A percentile compares a stretch with the other conserved stretches of the same genome.
phyloP scores from a whole-genome alignment of 352 stramenopile species.

The Elongisporangium undulatum region DNA sequence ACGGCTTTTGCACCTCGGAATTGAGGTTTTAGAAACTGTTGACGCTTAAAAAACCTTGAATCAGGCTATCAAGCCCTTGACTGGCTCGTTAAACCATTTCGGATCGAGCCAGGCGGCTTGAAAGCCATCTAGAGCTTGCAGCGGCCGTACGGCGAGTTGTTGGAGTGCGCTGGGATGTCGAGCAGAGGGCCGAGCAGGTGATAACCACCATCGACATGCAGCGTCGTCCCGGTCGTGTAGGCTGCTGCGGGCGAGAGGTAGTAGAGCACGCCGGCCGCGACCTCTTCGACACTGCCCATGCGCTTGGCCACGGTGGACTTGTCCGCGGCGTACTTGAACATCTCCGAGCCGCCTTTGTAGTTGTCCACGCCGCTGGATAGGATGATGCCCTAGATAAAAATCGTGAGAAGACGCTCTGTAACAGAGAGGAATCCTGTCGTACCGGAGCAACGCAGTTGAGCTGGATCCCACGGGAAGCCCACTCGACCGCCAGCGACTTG shows the following conservation, averaged over 20 bases:
- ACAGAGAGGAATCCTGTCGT: constrained; percentile 1
- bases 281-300: constrained; percentile 90
- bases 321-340: constrained; percentile 73
- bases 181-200: constrained; percentile 59
- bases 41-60: neutral
- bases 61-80: no score
- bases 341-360: constrained; percentile 77
- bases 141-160: constrained; percentile 81
- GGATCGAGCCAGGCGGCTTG: neutral
- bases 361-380: constrained; percentile 75
- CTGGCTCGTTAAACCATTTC: no score
- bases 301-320: constrained; percentile 76
- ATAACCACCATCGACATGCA: constrained; percentile 88
- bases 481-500: constrained; percentile 92
- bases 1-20: neutral
- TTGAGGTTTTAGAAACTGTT: neutral
- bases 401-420: constrained; percentile 1
- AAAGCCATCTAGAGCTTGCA: constrained; percentile 37
- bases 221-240: constrained; percentile 89
- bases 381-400: constrained; percentile 36
- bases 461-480: constrained; percentile 86
- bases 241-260: constrained; percentile 84
- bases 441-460: constrained; percentile 90
- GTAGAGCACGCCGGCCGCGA: constrained; percentile 84
- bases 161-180: constrained; percentile 70